Percentiles rank a stretch among this genome's conserved stretches.
These are phyloP conservation scores for Sechiopsis laciniata DNA, from an alignment of 306 rosid species.

Conservation along the genomic window DNA sequence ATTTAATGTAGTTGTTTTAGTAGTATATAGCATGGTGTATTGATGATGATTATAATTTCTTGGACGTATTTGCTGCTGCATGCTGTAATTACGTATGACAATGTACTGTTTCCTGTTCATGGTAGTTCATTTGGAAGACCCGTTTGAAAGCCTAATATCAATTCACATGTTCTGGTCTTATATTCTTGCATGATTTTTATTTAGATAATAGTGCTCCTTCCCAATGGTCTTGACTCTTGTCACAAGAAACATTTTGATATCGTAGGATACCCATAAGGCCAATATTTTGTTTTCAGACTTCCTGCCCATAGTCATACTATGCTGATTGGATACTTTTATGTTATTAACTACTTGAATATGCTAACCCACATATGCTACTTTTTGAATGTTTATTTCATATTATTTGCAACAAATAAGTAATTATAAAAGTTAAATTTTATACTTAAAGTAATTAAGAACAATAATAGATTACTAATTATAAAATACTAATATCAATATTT, in stretches of 20 bases:
- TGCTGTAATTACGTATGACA: background rate
- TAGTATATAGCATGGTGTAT: background rate
- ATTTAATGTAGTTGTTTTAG: background rate
- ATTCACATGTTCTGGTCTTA: too few species aligned
- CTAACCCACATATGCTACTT: background rate
- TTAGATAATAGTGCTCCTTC: too few species aligned
- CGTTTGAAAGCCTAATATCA: too few species aligned
- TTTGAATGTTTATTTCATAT: background rate
- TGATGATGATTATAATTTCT: slow-evolving; percentile 1
- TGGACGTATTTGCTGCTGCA: slow-evolving; percentile 1
- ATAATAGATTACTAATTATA: too few species aligned
- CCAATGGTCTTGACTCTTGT: too few species aligned
- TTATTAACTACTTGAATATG: background rate
- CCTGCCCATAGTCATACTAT: background rate
- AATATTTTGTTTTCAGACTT: background rate
- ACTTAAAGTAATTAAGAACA: too few species aligned
- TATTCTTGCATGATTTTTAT: too few species aligned
- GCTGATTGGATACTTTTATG: background rate
- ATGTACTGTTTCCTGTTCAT: background rate
- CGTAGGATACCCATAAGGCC: background rate
- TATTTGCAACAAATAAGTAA: background rate
- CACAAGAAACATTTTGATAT: too few species aligned
- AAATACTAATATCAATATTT: too few species aligned
- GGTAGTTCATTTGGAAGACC: too few species aligned
- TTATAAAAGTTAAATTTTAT: too few species aligned